These are phyloP conservation scores for Trametes villosa DNA, from an alignment of 768 basidiomycete genomes.

Conservation along the genomic window DNA sequence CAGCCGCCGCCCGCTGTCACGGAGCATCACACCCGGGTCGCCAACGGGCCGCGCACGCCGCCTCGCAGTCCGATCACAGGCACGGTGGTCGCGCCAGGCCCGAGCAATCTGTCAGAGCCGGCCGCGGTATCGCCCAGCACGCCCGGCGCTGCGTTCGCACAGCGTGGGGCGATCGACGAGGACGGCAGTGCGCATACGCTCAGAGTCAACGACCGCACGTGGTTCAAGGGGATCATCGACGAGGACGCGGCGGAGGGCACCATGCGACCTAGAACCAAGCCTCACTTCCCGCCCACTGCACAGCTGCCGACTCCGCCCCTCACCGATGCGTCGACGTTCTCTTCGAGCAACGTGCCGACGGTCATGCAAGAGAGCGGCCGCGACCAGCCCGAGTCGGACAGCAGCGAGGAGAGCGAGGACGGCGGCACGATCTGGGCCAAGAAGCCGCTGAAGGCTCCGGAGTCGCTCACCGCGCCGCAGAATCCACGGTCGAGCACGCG, in stretches of 20 bases:
- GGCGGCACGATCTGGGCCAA: conserved; percentile 52
- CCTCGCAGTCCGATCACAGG: conserved; percentile 65
- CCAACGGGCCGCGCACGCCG: conserved; percentile 41
- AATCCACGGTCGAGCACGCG: conserved; percentile 16
- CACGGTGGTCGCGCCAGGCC: conserved; percentile 40
- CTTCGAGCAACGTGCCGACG: conserved; percentile 14
- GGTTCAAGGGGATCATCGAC: conserved; percentile 25
- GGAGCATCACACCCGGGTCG: conserved; percentile 8
- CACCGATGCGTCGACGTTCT: conserved; percentile 10
- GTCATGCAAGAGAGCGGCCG: conserved; percentile 22
- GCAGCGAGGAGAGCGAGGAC: conserved; percentile 34
- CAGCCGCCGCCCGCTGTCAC: neutral
- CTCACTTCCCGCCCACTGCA: conserved; percentile 1
- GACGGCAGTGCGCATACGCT: conserved; percentile 10
- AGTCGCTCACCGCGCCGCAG: conserved; percentile 5
- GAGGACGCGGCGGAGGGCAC: conserved; percentile 25
- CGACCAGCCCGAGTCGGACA: conserved; percentile 48
- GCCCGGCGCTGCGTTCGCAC: conserved; percentile 12
- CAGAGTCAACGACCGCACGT: conserved; percentile 16
- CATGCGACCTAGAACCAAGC: conserved; percentile 9
- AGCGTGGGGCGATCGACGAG: conserved; percentile 19
- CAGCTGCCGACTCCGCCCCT: conserved; percentile 18
- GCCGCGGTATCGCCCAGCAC: conserved; percentile 1
- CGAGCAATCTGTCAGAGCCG: conserved; percentile 30
- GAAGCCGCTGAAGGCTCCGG: conserved; percentile 34